phyloP scores from a whole-genome alignment of 805 yeast species.

The Wickerhamiella allomyrinae region DNA sequence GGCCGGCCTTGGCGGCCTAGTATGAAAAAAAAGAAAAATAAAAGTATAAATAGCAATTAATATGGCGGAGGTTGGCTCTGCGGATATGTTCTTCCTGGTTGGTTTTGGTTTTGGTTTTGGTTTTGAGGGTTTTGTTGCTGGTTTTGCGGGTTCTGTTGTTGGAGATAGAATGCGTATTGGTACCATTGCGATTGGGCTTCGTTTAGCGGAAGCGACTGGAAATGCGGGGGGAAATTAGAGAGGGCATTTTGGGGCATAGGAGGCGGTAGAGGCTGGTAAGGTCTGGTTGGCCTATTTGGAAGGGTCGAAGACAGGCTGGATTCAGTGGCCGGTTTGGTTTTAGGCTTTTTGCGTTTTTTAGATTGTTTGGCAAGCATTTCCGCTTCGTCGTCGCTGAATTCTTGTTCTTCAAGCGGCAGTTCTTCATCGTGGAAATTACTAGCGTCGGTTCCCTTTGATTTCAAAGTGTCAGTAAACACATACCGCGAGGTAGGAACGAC shows the following conservation, averaged over 20 bases:
- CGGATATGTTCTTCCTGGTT: neutral
- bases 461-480: constrained; percentile 58
- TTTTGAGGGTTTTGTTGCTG: neutral
- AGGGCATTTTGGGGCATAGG: neutral
- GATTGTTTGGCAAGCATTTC: constrained; percentile 57
- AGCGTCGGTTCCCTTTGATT: constrained; percentile 82
- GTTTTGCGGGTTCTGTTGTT: neutral
- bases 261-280: neutral
- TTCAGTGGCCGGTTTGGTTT: neutral
- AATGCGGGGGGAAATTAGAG: neutral
- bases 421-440: constrained; percentile 93
- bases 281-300: too few relatives aligned
- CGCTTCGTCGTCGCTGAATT: constrained; percentile 86
- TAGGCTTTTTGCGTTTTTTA: constrained; percentile 34
- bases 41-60: neutral
- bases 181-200: constrained; percentile 1
- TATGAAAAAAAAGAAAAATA: neutral
- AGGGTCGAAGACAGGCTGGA: neutral
- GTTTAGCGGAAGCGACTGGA: neutral
- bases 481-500: constrained; percentile 74
- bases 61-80: constrained; percentile 1
- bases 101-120: neutral
- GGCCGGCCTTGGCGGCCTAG: neutral
- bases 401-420: constrained; percentile 82
- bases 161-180: neutral